A percentile compares a stretch with the other conserved stretches of the same genome.
These are phyloP conservation scores for Aspergillaceae sp. DNA, from an alignment of 2,329 filamentous ascomycete species.

Conservation along the genomic window DNA sequence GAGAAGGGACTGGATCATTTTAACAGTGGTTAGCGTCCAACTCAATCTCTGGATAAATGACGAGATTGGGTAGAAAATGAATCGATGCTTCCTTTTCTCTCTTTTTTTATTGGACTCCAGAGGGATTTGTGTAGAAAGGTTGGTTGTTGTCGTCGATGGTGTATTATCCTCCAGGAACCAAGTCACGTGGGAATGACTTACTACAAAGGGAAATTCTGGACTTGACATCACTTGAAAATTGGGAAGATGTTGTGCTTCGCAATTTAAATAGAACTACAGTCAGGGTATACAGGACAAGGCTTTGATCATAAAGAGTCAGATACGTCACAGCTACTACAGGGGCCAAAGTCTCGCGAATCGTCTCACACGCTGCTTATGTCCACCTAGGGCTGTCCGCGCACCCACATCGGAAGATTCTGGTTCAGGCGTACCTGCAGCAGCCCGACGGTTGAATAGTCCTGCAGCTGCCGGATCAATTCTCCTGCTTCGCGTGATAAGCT, in stretches of 20 bases:
- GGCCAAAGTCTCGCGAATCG: neutral
- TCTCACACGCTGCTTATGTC: neutral
- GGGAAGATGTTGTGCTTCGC: too few relatives aligned
- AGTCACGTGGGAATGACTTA: conserved; percentile 1
- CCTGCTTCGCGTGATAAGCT: conserved; percentile 47
- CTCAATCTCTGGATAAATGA: neutral
- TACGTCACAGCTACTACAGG: neutral
- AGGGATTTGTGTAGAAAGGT: neutral
- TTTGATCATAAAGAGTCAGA: too few relatives aligned
- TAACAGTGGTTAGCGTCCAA: neutral
- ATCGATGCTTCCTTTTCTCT: neutral
- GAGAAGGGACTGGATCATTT: neutral
- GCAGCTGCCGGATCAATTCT: conserved; percentile 49
- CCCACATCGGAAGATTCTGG: neutral
- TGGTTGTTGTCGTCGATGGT: neutral
- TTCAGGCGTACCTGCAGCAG: neutral
- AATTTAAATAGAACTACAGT: too few relatives aligned
- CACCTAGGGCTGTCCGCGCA: neutral
- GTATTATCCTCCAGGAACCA: neutral
- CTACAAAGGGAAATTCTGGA: too few relatives aligned
- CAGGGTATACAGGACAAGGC: too few relatives aligned
- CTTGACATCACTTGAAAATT: too few relatives aligned
- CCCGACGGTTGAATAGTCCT: conserved; percentile 49
- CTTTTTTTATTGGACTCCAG: neutral
- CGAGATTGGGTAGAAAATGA: neutral